Conservation (phyloP, 768 basidiomycete species). For the Collybia sordida region DNA sequence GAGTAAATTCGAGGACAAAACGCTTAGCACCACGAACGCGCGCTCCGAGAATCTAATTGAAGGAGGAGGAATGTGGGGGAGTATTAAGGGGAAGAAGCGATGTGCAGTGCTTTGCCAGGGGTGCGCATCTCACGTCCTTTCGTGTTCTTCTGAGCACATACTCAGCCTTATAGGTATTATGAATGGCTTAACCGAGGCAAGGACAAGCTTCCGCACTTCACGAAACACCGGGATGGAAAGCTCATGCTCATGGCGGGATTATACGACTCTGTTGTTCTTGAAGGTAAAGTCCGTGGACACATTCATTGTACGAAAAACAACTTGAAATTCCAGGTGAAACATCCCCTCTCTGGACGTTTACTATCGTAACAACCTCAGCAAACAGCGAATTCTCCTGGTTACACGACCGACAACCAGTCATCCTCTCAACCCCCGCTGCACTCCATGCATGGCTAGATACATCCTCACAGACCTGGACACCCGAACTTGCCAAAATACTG, state of each 20-base stretch:
- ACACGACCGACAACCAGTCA: conserved; percentile 89
- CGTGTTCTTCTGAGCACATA: neutral
- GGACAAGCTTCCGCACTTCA: conserved; percentile 79
- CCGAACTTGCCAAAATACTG: conserved; percentile 57
- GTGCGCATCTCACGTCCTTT: conserved; percentile 12
- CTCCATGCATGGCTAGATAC: conserved; percentile 82
- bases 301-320: neutral
- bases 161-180: conserved; percentile 62
- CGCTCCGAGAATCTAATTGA: conserved; percentile 78
- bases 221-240: conserved; percentile 59
- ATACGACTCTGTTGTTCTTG: conserved; percentile 71
- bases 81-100: conserved; percentile 76
- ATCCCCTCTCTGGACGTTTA: conserved; percentile 74
- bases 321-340: conserved; percentile 40
- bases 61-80: conserved; percentile 82
- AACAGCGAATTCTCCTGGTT: conserved; percentile 75
- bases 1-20: conserved; percentile 71
- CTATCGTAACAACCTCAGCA: conserved; percentile 84
- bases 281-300: conserved; percentile 42
- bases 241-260: conserved; percentile 88
- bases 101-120: conserved; percentile 86
- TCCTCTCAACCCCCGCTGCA: conserved; percentile 63
- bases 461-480: conserved; percentile 61
- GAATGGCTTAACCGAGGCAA: conserved; percentile 92
- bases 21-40: conserved; percentile 87